Conservation (phyloP, 1,284 basidiomycete species). For the Mrakiaceae sp. region DNA sequence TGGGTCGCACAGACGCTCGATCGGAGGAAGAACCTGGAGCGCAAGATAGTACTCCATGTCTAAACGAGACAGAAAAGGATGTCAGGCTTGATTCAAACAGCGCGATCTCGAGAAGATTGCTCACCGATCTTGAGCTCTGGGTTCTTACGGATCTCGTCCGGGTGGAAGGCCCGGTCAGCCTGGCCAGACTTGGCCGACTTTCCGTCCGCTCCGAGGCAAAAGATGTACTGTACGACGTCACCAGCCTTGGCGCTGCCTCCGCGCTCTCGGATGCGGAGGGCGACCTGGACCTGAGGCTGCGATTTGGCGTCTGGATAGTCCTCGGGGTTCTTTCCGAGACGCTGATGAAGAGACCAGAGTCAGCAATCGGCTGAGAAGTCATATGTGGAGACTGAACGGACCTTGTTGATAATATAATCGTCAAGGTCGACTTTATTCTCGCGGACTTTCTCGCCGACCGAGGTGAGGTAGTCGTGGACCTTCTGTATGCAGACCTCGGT, state of each 20-base stretch:
- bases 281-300: constrained; percentile 95
- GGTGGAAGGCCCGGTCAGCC: constrained; percentile 84
- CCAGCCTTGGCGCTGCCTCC: constrained; percentile 70
- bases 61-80: constrained; percentile 26
- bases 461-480: constrained; percentile 82
- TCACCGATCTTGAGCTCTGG: constrained; percentile 61
- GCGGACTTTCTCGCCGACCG: constrained; percentile 63
- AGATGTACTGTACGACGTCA: constrained; percentile 93
- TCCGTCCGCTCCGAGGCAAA: constrained; percentile 70
- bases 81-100: not conserved
- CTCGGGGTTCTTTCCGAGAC: constrained; percentile 85
- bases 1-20: constrained; percentile 88
- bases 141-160: constrained; percentile 74
- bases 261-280: constrained; percentile 75
- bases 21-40: constrained; percentile 84
- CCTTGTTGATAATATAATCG: constrained; percentile 91
- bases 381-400: constrained; percentile 26
- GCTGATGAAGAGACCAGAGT: constrained; percentile 38
- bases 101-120: constrained; percentile 21
- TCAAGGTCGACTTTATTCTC: constrained; percentile 68
- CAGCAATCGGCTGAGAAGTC: not conserved
- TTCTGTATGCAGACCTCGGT: constrained; percentile 81
- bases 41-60: constrained; percentile 89
- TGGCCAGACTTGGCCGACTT: constrained; percentile 64
- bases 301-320: constrained; percentile 92